Evolutionary conservation across 495 filamentous ascomycete species (phyloP).

Genomic region (Tuber aestivum): DNA sequence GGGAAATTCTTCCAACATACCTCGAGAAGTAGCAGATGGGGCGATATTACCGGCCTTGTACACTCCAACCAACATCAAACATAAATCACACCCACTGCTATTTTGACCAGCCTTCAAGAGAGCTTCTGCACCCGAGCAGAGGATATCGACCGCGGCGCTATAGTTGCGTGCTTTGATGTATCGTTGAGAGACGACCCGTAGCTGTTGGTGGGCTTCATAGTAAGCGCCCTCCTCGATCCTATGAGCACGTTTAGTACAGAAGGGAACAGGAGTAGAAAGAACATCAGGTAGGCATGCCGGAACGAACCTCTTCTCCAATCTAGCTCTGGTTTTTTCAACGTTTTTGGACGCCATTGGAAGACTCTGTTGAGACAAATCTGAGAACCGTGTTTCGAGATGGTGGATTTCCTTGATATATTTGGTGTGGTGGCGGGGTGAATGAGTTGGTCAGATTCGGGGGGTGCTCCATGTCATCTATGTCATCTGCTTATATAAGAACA

Average conservation of each 20-base stretch:
- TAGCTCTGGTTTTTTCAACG: constrained; percentile 39
- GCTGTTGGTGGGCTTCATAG: constrained; percentile 97
- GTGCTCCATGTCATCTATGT: background rate
- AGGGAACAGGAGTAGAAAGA: background rate
- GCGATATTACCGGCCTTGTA: constrained; percentile 75
- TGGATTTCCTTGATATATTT: background rate
- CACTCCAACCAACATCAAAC: constrained; percentile 75
- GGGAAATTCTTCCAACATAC: constrained; percentile 17
- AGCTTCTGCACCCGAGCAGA: constrained; percentile 75
- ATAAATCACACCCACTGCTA: constrained; percentile 86
- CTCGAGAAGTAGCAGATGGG: constrained; percentile 61
- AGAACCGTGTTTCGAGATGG: background rate
- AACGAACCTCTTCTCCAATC: constrained; percentile 36
- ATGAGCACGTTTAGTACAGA: constrained; percentile 19
- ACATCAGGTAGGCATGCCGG: background rate
- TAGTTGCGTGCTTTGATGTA: constrained; percentile 83
- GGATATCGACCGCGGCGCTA: constrained; percentile 73
- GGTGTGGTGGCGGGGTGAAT: constrained; percentile 5
- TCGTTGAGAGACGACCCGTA: constrained; percentile 84
- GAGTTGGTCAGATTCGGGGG: constrained; percentile 1
- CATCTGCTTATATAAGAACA: background rate
- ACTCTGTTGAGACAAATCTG: background rate
- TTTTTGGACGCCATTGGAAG: constrained; percentile 35
- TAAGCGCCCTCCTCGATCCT: constrained; percentile 88
- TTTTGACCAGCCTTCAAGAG: constrained; percentile 84